A percentile compares a stretch with the other conserved stretches of the same genome.
Conservation (phyloP, 2,329 filamentous ascomycete genomes). For the Tolypocladium amazonense region DNA sequence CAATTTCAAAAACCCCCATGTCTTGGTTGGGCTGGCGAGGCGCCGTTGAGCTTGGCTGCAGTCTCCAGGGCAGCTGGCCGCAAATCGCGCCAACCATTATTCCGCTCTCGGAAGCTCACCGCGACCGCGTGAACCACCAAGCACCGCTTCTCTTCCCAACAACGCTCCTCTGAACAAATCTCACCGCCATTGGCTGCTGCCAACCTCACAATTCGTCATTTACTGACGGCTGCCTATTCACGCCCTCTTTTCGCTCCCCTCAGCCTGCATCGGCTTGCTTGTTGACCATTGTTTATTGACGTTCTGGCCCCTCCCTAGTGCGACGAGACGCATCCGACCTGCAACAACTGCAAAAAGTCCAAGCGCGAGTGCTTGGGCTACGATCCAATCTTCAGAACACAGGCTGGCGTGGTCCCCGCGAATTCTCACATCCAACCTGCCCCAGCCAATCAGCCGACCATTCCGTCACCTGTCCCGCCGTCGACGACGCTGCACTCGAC, state of each 20-base stretch:
- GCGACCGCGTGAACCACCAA: not conserved
- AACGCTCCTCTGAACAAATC: not conserved
- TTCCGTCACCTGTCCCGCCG: slow-evolving; percentile 19
- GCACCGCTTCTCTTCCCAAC: not conserved
- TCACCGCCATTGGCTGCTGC: not conserved
- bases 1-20: not conserved
- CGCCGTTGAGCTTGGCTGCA: not conserved
- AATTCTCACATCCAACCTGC: slow-evolving; percentile 41
- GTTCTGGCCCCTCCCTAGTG: slow-evolving; percentile 48
- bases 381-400: slow-evolving; percentile 75
- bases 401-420: slow-evolving; percentile 59
- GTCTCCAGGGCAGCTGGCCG: not conserved
- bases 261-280: not conserved
- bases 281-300: slow-evolving; percentile 12
- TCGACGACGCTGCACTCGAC: slow-evolving; percentile 10
- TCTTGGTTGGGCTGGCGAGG: not conserved
- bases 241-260: not conserved
- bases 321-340: slow-evolving; percentile 89
- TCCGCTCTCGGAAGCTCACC: not conserved
- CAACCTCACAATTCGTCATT: not conserved
- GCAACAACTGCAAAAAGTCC: slow-evolving; percentile 81
- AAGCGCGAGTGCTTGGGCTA: slow-evolving; percentile 81
- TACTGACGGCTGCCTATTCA: not conserved
- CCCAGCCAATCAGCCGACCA: slow-evolving; percentile 18
- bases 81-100: slow-evolving; percentile 1